A percentile compares a stretch with the other conserved stretches of the same genome.
phyloP scores from a whole-genome alignment of 1,284 basidiomycete species.

The Naganishia cerealis region DNA sequence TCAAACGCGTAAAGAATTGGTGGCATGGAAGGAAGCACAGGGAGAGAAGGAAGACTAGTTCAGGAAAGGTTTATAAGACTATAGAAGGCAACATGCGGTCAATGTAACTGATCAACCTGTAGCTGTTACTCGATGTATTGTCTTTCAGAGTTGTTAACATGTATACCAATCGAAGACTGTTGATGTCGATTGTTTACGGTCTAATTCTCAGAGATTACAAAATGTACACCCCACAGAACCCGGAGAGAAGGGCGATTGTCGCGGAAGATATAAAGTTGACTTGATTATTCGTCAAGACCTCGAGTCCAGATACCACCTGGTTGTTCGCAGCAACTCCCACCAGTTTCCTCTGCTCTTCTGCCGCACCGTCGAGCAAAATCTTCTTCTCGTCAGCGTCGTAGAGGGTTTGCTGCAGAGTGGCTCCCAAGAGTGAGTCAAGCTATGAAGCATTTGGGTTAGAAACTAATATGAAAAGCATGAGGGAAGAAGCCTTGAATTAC shows the following conservation, averaged over 20 bases:
- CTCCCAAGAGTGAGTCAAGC: slow-evolving; percentile 83
- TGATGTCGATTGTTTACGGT: not conserved
- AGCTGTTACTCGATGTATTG: not conserved
- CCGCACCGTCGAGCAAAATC: slow-evolving; percentile 59
- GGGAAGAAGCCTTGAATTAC: slow-evolving; percentile 55
- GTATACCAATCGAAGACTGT: too few relatives aligned
- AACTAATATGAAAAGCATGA: slow-evolving; percentile 9
- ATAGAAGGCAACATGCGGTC: slow-evolving; percentile 50
- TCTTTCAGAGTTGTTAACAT: too few relatives aligned
- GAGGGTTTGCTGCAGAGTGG: slow-evolving; percentile 78
- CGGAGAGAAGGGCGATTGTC: slow-evolving; percentile 13
- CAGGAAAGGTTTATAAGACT: slow-evolving; percentile 58
- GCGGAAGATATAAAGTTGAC: slow-evolving; percentile 33
- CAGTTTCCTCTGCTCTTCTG: slow-evolving; percentile 8
- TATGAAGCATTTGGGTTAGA: slow-evolving; percentile 42
- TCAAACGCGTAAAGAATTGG: slow-evolving; percentile 54
- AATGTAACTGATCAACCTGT: not conserved
- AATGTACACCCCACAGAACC: not conserved
- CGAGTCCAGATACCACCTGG: slow-evolving; percentile 21
- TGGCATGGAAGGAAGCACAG: slow-evolving; percentile 38
- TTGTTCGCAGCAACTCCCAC: not conserved
- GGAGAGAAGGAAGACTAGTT: slow-evolving; percentile 49
- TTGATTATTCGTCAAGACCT: slow-evolving; percentile 32
- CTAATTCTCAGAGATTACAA: not conserved
- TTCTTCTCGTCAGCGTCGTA: slow-evolving; percentile 66